A percentile compares a stretch with the other conserved stretches of the same genome.
Evolutionary conservation across 768 basidiomycete genomes (phyloP).

Genomic region (Serendipita sp.): DNA sequence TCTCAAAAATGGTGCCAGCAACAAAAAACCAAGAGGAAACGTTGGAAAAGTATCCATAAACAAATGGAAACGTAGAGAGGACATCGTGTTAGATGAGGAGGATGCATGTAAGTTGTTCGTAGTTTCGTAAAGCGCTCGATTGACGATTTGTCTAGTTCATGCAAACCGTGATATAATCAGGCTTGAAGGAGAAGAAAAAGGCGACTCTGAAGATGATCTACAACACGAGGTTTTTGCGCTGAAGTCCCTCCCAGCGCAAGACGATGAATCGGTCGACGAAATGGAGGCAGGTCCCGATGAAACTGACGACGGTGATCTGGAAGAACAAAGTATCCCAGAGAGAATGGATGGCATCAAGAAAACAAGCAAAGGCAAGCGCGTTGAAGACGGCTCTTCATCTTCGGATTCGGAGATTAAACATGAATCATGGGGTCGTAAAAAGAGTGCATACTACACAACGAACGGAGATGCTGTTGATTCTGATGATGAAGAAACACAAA

Average conservation of each 20-base stretch:
- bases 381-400: slow-evolving; percentile 10
- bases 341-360: slow-evolving; percentile 12
- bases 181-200: slow-evolving; percentile 41
- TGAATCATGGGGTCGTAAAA: slow-evolving; percentile 70
- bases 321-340: slow-evolving; percentile 14
- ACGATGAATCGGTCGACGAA: slow-evolving; percentile 31
- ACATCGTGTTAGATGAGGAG: slow-evolving; percentile 62
- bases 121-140: neutral
- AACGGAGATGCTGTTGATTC: slow-evolving; percentile 54
- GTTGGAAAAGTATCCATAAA: slow-evolving; percentile 20
- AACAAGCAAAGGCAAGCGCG: slow-evolving; percentile 16
- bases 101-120: slow-evolving; percentile 45
- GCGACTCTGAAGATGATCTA: slow-evolving; percentile 36
- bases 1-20: neutral
- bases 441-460: slow-evolving; percentile 71
- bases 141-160: slow-evolving; percentile 35
- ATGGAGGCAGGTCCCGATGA: slow-evolving; percentile 18
- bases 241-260: slow-evolving; percentile 34
- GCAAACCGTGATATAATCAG: slow-evolving; percentile 58
- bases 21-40: neutral
- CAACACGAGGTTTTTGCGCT: slow-evolving; percentile 75
- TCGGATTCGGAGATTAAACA: slow-evolving; percentile 28
- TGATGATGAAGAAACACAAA: slow-evolving; percentile 77
- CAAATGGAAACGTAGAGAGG: slow-evolving; percentile 49
- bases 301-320: slow-evolving; percentile 14